Evolutionary conservation across 441 rosid species (phyloP), one percentile per base, ranked within the genome.

Genomic region (Adansonia madagascariensis): DNA sequence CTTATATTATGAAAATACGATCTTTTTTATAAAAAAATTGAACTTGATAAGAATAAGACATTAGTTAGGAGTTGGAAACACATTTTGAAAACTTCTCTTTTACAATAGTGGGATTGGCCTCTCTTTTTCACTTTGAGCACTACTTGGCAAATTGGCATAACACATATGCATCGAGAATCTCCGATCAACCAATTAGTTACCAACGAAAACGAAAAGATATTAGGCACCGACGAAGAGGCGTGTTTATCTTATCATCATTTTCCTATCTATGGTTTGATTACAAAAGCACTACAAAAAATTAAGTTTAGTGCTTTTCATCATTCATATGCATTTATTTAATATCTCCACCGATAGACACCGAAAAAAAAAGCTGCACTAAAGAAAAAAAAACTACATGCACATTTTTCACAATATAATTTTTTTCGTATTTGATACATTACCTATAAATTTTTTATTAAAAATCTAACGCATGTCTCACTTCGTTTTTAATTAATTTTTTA

Each of bases 211-310:
- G 20, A 56, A 56, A 17, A 55, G 10, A 17, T 55, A 0, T 2
- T 55, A 17, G 22, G 3, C 60, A 59, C 35, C 14, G 53, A 57
- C 3, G 49, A 39, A 15, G 55, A 18, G 55, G 8, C 17, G 56
- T 46, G 72, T 22, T 47, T 20, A 46, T 68, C 72, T 46, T 68
- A 20, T 20, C 53, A 68, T 46, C 56, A 2, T 39, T 64, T 64
- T 46, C 41, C 24, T 41, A 44, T 44, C 4, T 50, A 9, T 59
- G n/a, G 71, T 18, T 10, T 35, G 6, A 10, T 0, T 55, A 24
- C 15, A 10, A 46, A 68, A 61, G 10, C 56, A 67, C 72, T 44
- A 20, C 0, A 6, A 67, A 39, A 14, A n/a, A n/a, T 39, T 15
- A 4, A 20, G 3, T 61, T 1, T 39, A 46, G 55, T 67, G 72